phyloP scores from a whole-genome alignment of 1,139 yeast species.

The Debaryomyces sp. region DNA sequence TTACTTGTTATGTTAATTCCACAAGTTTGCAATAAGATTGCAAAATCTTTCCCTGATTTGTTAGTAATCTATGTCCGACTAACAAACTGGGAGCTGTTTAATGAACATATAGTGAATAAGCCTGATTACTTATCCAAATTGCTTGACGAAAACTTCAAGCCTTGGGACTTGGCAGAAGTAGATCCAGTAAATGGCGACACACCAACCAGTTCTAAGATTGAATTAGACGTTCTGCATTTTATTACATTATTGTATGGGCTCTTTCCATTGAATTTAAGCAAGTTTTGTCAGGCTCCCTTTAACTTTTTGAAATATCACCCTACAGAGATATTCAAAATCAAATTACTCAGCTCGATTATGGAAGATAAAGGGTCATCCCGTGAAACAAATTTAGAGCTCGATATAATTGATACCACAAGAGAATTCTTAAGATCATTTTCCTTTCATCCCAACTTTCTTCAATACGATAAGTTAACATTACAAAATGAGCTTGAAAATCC shows the following conservation, averaged over 20 bases:
- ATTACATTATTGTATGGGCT: slow-evolving; percentile 59
- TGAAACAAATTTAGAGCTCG: slow-evolving; percentile 10
- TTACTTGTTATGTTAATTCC: slow-evolving; percentile 59
- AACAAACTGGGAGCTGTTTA: slow-evolving; percentile 30
- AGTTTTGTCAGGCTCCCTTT: slow-evolving; percentile 47
- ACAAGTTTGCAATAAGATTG: slow-evolving; percentile 42
- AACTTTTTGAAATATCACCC: slow-evolving; percentile 15
- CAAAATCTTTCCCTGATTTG: slow-evolving; percentile 42
- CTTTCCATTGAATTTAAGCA: slow-evolving; percentile 55
- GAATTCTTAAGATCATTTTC: slow-evolving; percentile 27
- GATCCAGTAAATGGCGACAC: slow-evolving; percentile 5
- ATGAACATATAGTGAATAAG: slow-evolving; percentile 14
- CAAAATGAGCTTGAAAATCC: slow-evolving; percentile 49
- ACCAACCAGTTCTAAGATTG: slow-evolving; percentile 13
- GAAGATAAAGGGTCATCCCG: slow-evolving; percentile 11
- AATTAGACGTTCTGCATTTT: slow-evolving; percentile 26
- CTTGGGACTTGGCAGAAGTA: slow-evolving; percentile 19
- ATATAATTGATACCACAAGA: slow-evolving; percentile 13
- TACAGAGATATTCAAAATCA: slow-evolving; percentile 14
- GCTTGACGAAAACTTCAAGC: slow-evolving; percentile 9
- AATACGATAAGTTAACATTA: slow-evolving; percentile 25
- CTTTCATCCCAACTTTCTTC: slow-evolving; percentile 53
- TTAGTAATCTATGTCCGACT: slow-evolving; percentile 51
- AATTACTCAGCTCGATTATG: slow-evolving; percentile 10
- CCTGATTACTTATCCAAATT: slow-evolving; percentile 11